Conservation (phyloP, 1,284 basidiomycete genomes). For the Agroathelia rolfsii region DNA sequence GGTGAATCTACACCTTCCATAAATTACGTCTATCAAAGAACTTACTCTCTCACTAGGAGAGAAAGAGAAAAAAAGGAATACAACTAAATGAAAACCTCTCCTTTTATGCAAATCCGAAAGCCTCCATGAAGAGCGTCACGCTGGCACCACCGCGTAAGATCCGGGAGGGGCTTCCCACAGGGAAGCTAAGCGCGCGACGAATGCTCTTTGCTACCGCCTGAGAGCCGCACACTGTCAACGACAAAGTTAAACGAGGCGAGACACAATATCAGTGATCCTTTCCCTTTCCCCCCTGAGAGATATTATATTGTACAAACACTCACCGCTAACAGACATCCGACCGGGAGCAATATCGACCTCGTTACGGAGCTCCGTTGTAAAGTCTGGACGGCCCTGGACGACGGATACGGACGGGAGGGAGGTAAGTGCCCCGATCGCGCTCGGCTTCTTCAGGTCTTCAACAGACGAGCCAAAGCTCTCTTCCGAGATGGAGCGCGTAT, state of each 20-base stretch:
- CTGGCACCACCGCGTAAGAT: slow-evolving; percentile 32
- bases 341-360: slow-evolving; percentile 16
- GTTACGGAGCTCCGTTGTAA: slow-evolving; percentile 17
- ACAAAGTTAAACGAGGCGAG: slow-evolving; percentile 1
- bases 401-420: slow-evolving; percentile 18
- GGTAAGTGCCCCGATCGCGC: no score
- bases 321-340: slow-evolving; percentile 32
- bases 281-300: not conserved
- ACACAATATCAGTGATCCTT: not conserved
- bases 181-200: slow-evolving; percentile 27
- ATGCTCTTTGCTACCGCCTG: slow-evolving; percentile 28
- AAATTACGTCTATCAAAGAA: no score
- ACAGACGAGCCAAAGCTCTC: slow-evolving; percentile 8
- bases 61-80: no score
- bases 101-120: slow-evolving; percentile 32
- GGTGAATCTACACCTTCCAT: no score
- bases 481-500: slow-evolving; percentile 6
- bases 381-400: slow-evolving; percentile 22
- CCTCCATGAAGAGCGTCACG: slow-evolving; percentile 36
- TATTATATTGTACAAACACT: slow-evolving; percentile 7
- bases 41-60: no score
- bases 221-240: slow-evolving; percentile 36
- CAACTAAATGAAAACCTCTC: no score
- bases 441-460: no score
- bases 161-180: slow-evolving; percentile 23